These are phyloP conservation scores for Gossypium lobatum DNA, from an alignment of 441 rosid species.

Conservation along the genomic window DNA sequence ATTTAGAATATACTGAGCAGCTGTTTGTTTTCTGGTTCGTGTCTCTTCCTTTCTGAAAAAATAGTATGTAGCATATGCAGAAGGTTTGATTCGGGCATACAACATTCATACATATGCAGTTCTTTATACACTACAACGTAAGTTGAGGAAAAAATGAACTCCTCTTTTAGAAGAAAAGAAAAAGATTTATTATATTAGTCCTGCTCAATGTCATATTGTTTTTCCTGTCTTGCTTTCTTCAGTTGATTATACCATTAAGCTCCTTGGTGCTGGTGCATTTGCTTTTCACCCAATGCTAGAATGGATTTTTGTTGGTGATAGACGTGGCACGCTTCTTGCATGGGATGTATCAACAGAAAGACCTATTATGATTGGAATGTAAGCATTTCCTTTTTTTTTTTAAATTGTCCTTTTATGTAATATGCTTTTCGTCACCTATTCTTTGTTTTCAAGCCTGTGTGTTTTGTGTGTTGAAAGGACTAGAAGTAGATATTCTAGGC, in stretches of 20 bases:
- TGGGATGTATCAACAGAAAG: conserved; percentile 99
- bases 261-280: conserved; percentile 90
- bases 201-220: background rate
- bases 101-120: conserved; percentile 95
- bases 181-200: background rate
- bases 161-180: background rate
- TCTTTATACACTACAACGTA: conserved; percentile 86
- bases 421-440: background rate
- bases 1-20: conserved; percentile 4
- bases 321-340: conserved; percentile 94
- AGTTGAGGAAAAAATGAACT: conserved; percentile 29
- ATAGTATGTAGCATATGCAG: conserved; percentile 98
- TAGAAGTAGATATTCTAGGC: background rate
- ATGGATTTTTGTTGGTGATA: conserved; percentile 99
- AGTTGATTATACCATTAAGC: conserved; percentile 98
- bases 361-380: conserved; percentile 98
- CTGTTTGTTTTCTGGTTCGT: conserved; percentile 17
- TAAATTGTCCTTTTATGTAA: background rate
- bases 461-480: conserved; percentile 1
- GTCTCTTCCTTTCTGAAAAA: conserved; percentile 23
- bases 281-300: conserved; percentile 96
- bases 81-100: conserved; percentile 96
- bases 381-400: conserved; percentile 22
- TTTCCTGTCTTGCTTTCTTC: conserved; percentile 22
- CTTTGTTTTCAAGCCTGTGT: background rate